Percentiles rank a stretch among this genome's conserved stretches.
Conservation (phyloP, 1,284 basidiomycete species). For the Heterobasidion irregulare region DNA sequence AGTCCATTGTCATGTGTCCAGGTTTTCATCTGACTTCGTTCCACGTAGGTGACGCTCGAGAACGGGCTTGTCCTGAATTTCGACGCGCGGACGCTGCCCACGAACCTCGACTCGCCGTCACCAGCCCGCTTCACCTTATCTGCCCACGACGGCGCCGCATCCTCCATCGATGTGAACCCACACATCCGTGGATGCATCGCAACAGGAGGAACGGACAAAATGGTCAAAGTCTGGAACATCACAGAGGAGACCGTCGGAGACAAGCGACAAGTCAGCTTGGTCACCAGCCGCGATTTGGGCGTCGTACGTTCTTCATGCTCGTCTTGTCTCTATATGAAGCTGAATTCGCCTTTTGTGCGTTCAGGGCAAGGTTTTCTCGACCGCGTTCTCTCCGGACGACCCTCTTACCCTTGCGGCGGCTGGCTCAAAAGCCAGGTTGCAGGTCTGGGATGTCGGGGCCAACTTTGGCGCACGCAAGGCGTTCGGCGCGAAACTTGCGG, state of each 20-base stretch:
- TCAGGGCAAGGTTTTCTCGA: constrained; percentile 93
- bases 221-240: constrained; percentile 94
- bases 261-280: constrained; percentile 80
- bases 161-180: constrained; percentile 86
- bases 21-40: constrained; percentile 1
- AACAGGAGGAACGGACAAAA: constrained; percentile 91
- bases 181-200: constrained; percentile 87
- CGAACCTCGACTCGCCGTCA: constrained; percentile 49
- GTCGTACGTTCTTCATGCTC: constrained; percentile 51
- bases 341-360: not conserved
- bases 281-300: constrained; percentile 87
- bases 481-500: constrained; percentile 65
- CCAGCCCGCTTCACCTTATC: constrained; percentile 82
- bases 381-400: constrained; percentile 89
- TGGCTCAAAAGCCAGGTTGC: constrained; percentile 87
- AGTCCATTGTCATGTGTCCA: too few species aligned
- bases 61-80: constrained; percentile 90
- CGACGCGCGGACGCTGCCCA: constrained; percentile 79
- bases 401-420: constrained; percentile 91
- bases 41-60: constrained; percentile 75
- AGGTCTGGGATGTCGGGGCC: constrained; percentile 89
- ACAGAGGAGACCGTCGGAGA: constrained; percentile 45
- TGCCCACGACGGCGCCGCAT: constrained; percentile 94
- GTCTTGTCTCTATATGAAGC: not conserved
- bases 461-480: constrained; percentile 75